Evolutionary conservation across 2,329 filamentous ascomycete species (phyloP), one percentile per base, ranked within the genome.

Genomic region (Alternaria ventricosa): DNA sequence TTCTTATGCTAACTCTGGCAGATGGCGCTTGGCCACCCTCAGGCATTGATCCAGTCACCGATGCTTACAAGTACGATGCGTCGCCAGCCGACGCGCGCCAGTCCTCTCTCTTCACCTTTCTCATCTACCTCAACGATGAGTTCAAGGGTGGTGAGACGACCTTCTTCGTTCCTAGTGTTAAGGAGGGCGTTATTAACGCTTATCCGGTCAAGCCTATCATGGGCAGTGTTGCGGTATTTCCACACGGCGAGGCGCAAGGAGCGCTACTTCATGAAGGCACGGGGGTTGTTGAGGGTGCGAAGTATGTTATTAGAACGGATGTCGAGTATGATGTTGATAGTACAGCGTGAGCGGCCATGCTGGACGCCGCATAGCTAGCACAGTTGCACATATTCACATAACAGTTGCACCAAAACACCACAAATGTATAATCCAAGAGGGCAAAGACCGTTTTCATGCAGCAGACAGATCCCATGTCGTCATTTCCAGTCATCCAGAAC

Each of bases 1-100:
- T 20, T 4, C 18, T 23, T 36, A 23, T 57, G n/a, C 57, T 64
- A 51, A 66, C 56, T 18, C 10, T 3, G 43, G 18, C 22, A 74
- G 85, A 92, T 68, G 90, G 90, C 8, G 90, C 90, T 0, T 92
- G 90, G 90, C 90, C 90, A 12, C 90, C 90, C 0, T 92, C 89
- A 0, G 88, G 88, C 2, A 88, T 92, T 47, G 78, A 85, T 2
- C 79, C 86, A 0, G 82, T 85, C 55, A 79, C 76, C 10, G 84
- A 87, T 66, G 84, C 81, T 1, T 92, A 92, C 60, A 83, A 90
- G 4, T 92, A 92, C 76, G 90, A 92, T 67, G 80, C 85, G 1
- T 92, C 89, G 2, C 89, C 89, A 0, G 64, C 82, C 1, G 82
- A 81, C 0, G 85, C 85, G 28, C 88, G 85, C 68, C 89, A 91